Evolutionary conservation across 192 early-diverging fungal genomes (phyloP).

Genomic region (Coemansia sp.): DNA sequence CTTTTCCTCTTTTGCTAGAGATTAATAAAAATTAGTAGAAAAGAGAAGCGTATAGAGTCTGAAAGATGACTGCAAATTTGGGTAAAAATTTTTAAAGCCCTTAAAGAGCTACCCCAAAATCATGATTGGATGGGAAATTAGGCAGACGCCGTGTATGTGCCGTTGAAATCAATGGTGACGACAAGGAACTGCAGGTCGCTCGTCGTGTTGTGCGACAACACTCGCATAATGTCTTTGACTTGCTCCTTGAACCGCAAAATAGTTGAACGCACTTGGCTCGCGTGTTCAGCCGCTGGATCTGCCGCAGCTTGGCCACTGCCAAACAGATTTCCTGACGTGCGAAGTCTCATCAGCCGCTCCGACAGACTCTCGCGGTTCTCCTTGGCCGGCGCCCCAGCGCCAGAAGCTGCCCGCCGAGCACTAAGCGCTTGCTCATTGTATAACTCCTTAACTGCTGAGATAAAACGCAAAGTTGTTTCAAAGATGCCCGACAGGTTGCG

Average conservation of each 20-base stretch:
- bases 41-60: background rate
- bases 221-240: constrained; percentile 55
- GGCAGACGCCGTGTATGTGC: constrained; percentile 48
- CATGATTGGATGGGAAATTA: background rate
- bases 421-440: constrained; percentile 54
- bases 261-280: constrained; percentile 40
- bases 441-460: constrained; percentile 44
- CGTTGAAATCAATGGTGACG: constrained; percentile 82
- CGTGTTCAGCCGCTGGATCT: constrained; percentile 44
- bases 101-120: background rate
- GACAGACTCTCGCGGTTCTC: constrained; percentile 10
- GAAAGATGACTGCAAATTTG: no score
- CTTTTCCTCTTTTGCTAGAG: background rate
- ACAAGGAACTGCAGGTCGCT: constrained; percentile 71
- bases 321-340: constrained; percentile 23
- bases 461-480: constrained; percentile 62
- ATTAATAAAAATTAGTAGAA: no score
- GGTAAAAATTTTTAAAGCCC: constrained; percentile 6
- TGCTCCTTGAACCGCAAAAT: constrained; percentile 48
- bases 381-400: background rate
- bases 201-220: constrained; percentile 62
- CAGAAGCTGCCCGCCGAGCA: constrained; percentile 5
- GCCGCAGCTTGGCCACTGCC: constrained; percentile 23
- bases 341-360: constrained; percentile 36
- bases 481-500: constrained; percentile 59